Base-by-base conservation (phyloP, 805 yeast genomes). In the Pichia kluyveri region DNA sequence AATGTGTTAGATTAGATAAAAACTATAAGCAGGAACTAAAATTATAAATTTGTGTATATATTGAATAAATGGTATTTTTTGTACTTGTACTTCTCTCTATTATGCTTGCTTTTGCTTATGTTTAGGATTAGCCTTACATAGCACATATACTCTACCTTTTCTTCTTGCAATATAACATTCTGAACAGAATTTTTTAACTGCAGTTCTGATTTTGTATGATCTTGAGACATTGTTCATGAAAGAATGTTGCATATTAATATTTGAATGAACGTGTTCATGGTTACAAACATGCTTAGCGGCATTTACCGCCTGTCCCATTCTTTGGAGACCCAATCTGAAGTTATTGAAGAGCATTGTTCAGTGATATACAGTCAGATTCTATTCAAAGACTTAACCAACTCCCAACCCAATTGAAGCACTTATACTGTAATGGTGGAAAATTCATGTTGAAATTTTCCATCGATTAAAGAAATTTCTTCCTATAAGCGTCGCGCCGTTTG, bases 91-190 rank as follows among this genome's bases (percentile, higher is more conserved):
- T 14, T 7, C 12, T 7, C 12, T 14, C 9, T 23, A 17, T 62
- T 64, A 82, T 57, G 87, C 87, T 67, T 87, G 96, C 67, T 96
- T 86, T 68, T 90, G 97, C 69, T 90, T 90, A 68, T 90, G 98
- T 64, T 87, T 88, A 53, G 89, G 88, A 64, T 90, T 87, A 43
- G 93, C 74, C 66, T 90, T 93, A 74, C 99, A 91, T 63, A 86
- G 83, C 38, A 93, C 96, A 55, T 87, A 88, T 12, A 90, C 91
- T 60, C 93, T 76, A 40, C 99, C 99, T 69, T 90, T 93, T 68
- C 98, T 83, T 68, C 95, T 84, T 11, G 93, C 96, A 68, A 87
- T 78, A 57, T 83, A 85, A 66, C 99, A 93, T 64, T 87, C 93
- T 38, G 83, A 75, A 66, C 99, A 93, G 68, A 87, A 84, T 72